phyloP scores from a whole-genome alignment of 192 early-diverging fungal species.

The Chytriomyces sp. region DNA sequence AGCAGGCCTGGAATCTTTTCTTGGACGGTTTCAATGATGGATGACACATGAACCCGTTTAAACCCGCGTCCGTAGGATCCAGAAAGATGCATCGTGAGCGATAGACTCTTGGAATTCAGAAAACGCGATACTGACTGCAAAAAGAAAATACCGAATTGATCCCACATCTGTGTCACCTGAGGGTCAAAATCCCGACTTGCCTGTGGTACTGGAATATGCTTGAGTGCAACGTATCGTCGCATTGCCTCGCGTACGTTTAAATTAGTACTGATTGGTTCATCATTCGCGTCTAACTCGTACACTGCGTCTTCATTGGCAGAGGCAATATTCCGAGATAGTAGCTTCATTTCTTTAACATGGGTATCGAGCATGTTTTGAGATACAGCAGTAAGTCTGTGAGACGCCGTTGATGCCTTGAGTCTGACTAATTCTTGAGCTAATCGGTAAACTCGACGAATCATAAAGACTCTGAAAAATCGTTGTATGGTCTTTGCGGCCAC shows the following conservation, averaged over 20 bases:
- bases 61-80: slow-evolving; percentile 6
- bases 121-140: neutral
- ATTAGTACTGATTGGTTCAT: neutral
- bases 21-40: neutral
- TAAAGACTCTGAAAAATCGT: neutral
- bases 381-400: neutral
- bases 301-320: slow-evolving; percentile 1
- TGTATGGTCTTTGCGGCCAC: slow-evolving; percentile 8
- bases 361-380: neutral
- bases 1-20: neutral
- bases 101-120: neutral
- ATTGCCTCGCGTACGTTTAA: slow-evolving; percentile 1
- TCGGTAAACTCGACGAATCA: neutral
- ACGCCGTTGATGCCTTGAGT: neutral
- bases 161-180: neutral
- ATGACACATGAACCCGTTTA: neutral
- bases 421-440: neutral
- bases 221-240: neutral
- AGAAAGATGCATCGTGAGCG: slow-evolving; percentile 5
- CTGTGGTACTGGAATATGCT: neutral
- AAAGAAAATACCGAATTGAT: neutral
- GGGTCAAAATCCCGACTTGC: neutral
- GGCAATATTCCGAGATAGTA: neutral
- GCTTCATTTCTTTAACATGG: neutral
- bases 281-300: neutral